phyloP scores from a whole-genome alignment of 306 rosid genomes.

The Urtica urens region DNA sequence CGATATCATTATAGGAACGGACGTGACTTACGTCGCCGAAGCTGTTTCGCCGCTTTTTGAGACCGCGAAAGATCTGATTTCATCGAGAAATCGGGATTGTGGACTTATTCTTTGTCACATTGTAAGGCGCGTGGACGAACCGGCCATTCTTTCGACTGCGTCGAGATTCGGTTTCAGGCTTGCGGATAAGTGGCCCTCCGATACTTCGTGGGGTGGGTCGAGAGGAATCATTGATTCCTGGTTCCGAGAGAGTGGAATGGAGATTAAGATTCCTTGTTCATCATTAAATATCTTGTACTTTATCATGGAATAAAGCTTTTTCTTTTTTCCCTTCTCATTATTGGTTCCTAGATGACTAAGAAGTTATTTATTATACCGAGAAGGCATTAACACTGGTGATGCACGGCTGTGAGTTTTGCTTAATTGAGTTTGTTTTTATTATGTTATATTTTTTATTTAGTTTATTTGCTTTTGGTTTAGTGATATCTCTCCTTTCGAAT shows the following conservation, averaged over 20 bases:
- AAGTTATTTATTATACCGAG: too few species aligned
- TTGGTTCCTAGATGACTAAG: too few species aligned
- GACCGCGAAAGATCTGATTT: constrained; percentile 60
- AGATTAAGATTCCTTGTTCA: constrained; percentile 32
- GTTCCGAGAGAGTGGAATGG: constrained; percentile 41
- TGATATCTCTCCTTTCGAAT: too few species aligned
- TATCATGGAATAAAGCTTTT: constrained; percentile 21
- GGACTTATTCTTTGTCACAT: constrained; percentile 67
- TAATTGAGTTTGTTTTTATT: too few species aligned
- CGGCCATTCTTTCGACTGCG: constrained; percentile 61
- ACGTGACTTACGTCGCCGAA: constrained; percentile 67
- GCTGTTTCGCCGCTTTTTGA: constrained; percentile 70
- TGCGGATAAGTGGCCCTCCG: constrained; percentile 53
- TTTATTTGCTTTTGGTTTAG: too few species aligned
- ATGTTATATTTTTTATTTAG: too few species aligned
- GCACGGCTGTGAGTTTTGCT: too few species aligned
- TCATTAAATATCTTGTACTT: constrained; percentile 67
- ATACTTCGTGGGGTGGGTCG: constrained; percentile 19
- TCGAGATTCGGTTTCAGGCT: constrained; percentile 46
- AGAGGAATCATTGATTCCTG: constrained; percentile 36
- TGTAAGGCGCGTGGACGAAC: constrained; percentile 65
- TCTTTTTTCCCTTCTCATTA: background rate
- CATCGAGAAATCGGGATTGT: constrained; percentile 25
- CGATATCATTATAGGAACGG: constrained; percentile 77
- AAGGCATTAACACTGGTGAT: too few species aligned